phyloP scores from a whole-genome alignment of 1,284 basidiomycete genomes.

The Hymenochaete sp. region DNA sequence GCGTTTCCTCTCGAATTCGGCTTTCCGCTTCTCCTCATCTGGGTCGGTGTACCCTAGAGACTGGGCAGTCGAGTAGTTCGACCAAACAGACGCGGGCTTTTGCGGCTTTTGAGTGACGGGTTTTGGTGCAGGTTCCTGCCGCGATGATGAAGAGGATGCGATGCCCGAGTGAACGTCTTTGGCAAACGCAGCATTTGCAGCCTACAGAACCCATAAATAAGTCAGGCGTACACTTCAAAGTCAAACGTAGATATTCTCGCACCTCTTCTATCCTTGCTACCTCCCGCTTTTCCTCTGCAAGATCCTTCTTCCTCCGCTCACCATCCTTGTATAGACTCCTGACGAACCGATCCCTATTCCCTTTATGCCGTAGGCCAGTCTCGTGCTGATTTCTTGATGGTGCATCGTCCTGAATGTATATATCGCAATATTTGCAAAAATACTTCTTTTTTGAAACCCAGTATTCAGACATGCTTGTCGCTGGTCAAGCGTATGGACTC shows the following conservation, averaged over 20 bases:
- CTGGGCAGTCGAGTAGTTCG: conserved; percentile 82
- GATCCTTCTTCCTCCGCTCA: conserved; percentile 80
- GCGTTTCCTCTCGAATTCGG: conserved; percentile 49
- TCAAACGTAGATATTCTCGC: conserved; percentile 22
- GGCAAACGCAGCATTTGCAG: conserved; percentile 66
- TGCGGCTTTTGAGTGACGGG: conserved; percentile 32
- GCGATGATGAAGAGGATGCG: conserved; percentile 31
- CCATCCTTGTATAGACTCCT: conserved; percentile 90
- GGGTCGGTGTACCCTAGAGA: conserved; percentile 74
- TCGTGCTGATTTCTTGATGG: conserved; percentile 92
- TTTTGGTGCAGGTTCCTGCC: conserved; percentile 23
- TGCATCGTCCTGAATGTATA: conserved; percentile 87
- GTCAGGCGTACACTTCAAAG: conserved; percentile 6
- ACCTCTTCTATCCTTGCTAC: conserved; percentile 83
- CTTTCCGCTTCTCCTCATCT: conserved; percentile 50
- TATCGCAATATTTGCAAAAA: conserved; percentile 83
- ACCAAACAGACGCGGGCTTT: conserved; percentile 62
- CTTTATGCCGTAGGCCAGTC: conserved; percentile 88
- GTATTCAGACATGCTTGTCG: conserved; percentile 63
- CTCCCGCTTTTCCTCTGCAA: conserved; percentile 78
- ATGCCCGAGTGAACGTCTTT: conserved; percentile 62
- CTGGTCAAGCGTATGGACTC: not conserved
- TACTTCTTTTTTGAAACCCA: conserved; percentile 83
- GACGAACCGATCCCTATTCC: conserved; percentile 88
- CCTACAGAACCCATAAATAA: conserved; percentile 34